These are phyloP conservation scores for Lomentospora prolificans DNA, from an alignment of 2,329 filamentous ascomycete species.

Conservation along the genomic window DNA sequence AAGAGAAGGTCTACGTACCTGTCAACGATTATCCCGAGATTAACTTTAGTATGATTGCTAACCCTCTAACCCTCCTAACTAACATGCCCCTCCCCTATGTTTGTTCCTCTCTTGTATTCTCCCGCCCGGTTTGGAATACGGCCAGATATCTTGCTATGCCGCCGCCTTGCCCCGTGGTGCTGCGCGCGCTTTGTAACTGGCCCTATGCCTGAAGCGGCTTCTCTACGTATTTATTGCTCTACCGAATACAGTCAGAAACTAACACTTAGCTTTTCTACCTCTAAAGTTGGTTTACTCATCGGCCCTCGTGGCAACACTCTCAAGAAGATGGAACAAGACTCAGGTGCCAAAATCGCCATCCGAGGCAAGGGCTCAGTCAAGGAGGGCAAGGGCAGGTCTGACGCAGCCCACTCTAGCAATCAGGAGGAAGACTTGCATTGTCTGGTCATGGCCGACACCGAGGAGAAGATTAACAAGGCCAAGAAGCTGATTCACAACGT, in stretches of 20 bases:
- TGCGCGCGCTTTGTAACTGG: conserved; percentile 1
- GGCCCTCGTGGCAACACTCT: conserved; percentile 98
- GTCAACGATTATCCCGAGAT: conserved; percentile 99
- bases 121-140: conserved; percentile 6
- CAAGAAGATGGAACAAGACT: conserved; percentile 99
- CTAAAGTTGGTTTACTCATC: conserved; percentile 99
- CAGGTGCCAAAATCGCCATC: conserved; percentile 96
- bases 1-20: conserved; percentile 99
- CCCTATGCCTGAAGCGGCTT: neutral
- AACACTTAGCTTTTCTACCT: conserved; percentile 78
- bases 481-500: conserved; percentile 98
- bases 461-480: conserved; percentile 98
- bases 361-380: conserved; percentile 99
- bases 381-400: conserved; percentile 97
- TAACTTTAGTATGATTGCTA: conserved; percentile 99
- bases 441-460: conserved; percentile 98
- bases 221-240: conserved; percentile 12
- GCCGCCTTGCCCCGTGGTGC: neutral
- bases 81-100: conserved; percentile 27
- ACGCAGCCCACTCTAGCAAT: conserved; percentile 98
- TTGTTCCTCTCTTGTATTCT: conserved; percentile 15
- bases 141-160: conserved; percentile 2
- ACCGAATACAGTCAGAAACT: conserved; percentile 48
- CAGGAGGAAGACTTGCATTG: conserved; percentile 99
- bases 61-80: conserved; percentile 82